phyloP scores from a whole-genome alignment of 495 filamentous ascomycete genomes.

The Talaromyces stipitatus region DNA sequence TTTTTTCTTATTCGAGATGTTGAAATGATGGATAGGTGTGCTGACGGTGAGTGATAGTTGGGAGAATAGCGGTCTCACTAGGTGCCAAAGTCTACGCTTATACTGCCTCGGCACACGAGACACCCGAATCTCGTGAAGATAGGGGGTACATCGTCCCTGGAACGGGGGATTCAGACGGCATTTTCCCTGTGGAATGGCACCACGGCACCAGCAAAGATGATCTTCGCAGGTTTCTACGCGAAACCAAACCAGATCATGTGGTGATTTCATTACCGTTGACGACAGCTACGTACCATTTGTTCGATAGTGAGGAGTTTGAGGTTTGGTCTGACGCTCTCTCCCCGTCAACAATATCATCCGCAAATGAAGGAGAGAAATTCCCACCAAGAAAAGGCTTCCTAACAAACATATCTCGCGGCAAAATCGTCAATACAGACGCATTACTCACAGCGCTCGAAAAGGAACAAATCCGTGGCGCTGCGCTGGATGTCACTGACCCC shows the following conservation, averaged over 20 bases:
- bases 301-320: slow-evolving; percentile 53
- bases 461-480: slow-evolving; percentile 51
- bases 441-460: slow-evolving; percentile 52
- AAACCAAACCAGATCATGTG: slow-evolving; percentile 56
- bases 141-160: slow-evolving; percentile 57
- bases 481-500: slow-evolving; percentile 71
- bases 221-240: slow-evolving; percentile 51
- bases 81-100: slow-evolving; percentile 80
- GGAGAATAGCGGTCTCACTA: slow-evolving; percentile 57
- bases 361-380: slow-evolving; percentile 12
- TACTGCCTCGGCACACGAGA: slow-evolving; percentile 52
- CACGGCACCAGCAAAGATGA: slow-evolving; percentile 47
- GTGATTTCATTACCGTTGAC: slow-evolving; percentile 63
- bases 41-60: slow-evolving; percentile 29
- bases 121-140: slow-evolving; percentile 47
- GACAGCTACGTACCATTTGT: slow-evolving; percentile 45
- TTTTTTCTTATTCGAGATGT: no score
- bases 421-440: slow-evolving; percentile 55
- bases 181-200: slow-evolving; percentile 59
- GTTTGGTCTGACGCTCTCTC: slow-evolving; percentile 32
- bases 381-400: slow-evolving; percentile 45
- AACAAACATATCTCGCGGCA: slow-evolving; percentile 61
- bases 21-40: neutral
- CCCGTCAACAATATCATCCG: neutral
- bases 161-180: slow-evolving; percentile 63